Evolutionary conservation across 1,284 basidiomycete species (phyloP).

Genomic region (Vanrija humicola): DNA sequence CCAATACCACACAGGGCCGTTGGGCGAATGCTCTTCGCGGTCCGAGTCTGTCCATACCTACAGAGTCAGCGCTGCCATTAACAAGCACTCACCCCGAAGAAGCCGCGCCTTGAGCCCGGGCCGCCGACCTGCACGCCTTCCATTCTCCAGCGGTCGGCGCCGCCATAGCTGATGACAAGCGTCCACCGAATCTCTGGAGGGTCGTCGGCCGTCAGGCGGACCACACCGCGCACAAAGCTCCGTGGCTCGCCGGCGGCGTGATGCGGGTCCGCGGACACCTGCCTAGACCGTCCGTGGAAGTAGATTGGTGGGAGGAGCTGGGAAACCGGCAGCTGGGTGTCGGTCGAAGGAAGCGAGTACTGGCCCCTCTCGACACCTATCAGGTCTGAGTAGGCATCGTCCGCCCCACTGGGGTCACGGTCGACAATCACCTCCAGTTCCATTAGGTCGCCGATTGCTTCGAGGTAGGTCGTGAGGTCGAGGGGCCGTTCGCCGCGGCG

Average conservation of each 20-base stretch:
- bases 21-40: slow-evolving; percentile 33
- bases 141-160: slow-evolving; percentile 37
- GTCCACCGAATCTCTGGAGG: slow-evolving; percentile 44
- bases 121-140: slow-evolving; percentile 39
- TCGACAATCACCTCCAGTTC: slow-evolving; percentile 24
- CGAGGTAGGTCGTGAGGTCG: slow-evolving; percentile 34
- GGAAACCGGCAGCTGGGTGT: slow-evolving; percentile 27
- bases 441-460: slow-evolving; percentile 42
- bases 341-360: slow-evolving; percentile 16
- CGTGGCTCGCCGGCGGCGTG: slow-evolving; percentile 5
- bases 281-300: slow-evolving; percentile 29
- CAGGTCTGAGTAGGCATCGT: not conserved
- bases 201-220: slow-evolving; percentile 39
- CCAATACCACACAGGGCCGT: slow-evolving; percentile 43
- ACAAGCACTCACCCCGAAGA: slow-evolving; percentile 34
- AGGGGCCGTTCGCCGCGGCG: slow-evolving; percentile 17
- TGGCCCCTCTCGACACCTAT: not conserved
- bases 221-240: slow-evolving; percentile 21
- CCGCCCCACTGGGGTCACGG: not conserved
- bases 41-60: slow-evolving; percentile 37
- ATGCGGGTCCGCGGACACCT: slow-evolving; percentile 1
- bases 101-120: slow-evolving; percentile 31
- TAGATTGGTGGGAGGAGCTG: slow-evolving; percentile 33
- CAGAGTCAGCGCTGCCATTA: not conserved
- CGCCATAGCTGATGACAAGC: slow-evolving; percentile 36